A percentile compares a stretch with the other conserved stretches of the same genome.
phyloP scores from a whole-genome alignment of 2,329 filamentous ascomycete genomes.

The Cladosporium sp. region DNA sequence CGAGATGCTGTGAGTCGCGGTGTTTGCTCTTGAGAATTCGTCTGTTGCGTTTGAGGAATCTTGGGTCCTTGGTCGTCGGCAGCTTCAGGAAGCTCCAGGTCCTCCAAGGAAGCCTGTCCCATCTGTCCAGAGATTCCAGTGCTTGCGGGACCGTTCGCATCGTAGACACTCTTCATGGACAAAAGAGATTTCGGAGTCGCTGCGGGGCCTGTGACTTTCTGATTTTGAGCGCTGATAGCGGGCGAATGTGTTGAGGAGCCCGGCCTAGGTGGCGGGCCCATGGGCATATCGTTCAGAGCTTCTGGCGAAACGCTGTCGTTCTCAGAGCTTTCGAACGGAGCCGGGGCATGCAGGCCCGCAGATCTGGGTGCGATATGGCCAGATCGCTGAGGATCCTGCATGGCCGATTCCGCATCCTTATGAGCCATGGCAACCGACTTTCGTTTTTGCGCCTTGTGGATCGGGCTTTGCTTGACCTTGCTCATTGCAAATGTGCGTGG shows the following conservation, averaged over 20 bases:
- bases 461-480: constrained; percentile 64
- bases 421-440: constrained; percentile 41
- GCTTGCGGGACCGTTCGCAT: constrained; percentile 2
- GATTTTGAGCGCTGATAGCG: constrained; percentile 54
- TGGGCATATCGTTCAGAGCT: constrained; percentile 40
- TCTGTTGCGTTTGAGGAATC: constrained; percentile 44
- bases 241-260: constrained; percentile 58
- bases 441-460: constrained; percentile 57
- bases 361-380: constrained; percentile 22
- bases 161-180: constrained; percentile 18
- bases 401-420: constrained; percentile 38
- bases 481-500: constrained; percentile 34
- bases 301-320: constrained; percentile 47
- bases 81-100: constrained; percentile 69
- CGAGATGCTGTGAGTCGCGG: constrained; percentile 55
- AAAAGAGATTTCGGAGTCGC: constrained; percentile 30
- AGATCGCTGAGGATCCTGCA: constrained; percentile 32
- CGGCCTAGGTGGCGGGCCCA: constrained; percentile 58
- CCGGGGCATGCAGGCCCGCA: constrained; percentile 18
- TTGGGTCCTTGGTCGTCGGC: constrained; percentile 47
- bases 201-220: constrained; percentile 17
- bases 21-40: constrained; percentile 39
- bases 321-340: constrained; percentile 33
- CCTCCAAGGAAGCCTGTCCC: constrained; percentile 44
- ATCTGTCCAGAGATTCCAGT: constrained; percentile 10